Evolutionary conservation across 352 stramenopile species (phyloP), one percentile per base, ranked within the genome.

Genomic region (Phytopythium cucurbitacearum): DNA sequence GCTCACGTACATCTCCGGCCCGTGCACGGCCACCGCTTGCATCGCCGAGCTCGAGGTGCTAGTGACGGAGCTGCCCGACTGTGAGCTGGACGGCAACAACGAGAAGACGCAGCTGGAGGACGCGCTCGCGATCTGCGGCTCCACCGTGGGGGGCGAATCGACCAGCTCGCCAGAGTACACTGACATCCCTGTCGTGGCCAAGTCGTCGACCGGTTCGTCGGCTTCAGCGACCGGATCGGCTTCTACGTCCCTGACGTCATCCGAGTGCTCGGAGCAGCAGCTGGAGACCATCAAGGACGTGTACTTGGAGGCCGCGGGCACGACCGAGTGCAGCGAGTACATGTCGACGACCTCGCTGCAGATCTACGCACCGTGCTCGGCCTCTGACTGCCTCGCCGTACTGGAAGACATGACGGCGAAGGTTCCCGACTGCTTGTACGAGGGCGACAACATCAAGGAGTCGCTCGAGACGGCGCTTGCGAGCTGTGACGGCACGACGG

Each of bases 361-460:
- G 37, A 40, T 71, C 2, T 56, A 62, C 33, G 60, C 56, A 3
- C 64, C 64, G 10, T 72, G 64, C 36, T 53, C 40, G 7, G 64
- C 64, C 7, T 59, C 60, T 1, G 45, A 42, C 15, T 72, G 64
- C 46, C 35, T 72, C 9, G 6, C 39, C 7, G 45, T 68, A 5
- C 45, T 65, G 35, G 43, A 62, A 41, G 35, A 38, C 0, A 40
- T 72, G n/a, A 51, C 51, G 13, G 37, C 37, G 15, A 40, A 65
- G 4, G 48, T 72, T 7, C 64, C 64, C 7, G 47, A 62, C 48
- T 72, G 64, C 56, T 62, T 49, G 7, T 60, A 58, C 42, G 59
- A 42, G n/a, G 62, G 62, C 4, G 47, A 60, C 34, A 68, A 71
- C 56, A 7, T 60, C 59, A 68, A 68, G 40, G 58, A 62, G 33